Conservation (phyloP, 768 basidiomycete genomes). For the Suillus cothurnatus region DNA sequence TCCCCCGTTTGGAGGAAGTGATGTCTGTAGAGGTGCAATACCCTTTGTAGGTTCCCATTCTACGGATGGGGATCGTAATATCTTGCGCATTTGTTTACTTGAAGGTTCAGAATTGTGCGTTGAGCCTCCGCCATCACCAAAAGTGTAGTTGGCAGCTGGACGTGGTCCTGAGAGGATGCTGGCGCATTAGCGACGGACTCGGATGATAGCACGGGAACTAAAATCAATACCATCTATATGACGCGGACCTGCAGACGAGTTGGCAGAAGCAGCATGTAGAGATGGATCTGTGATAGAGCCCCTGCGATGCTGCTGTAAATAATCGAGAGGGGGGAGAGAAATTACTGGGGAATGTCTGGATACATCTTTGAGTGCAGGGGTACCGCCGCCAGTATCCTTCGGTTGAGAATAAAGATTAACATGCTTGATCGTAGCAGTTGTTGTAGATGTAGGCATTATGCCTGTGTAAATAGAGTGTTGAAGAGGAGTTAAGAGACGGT, state of each 20-base stretch:
- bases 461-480: constrained; percentile 12
- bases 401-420: constrained; percentile 10
- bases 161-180: constrained; percentile 49
- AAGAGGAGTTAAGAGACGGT: constrained; percentile 7
- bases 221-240: constrained; percentile 24
- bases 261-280: constrained; percentile 58
- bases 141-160: constrained; percentile 68
- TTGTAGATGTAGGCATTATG: constrained; percentile 15
- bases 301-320: constrained; percentile 77
- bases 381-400: constrained; percentile 20
- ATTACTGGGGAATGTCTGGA: constrained; percentile 54
- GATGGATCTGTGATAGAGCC: constrained; percentile 86
- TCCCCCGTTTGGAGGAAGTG: constrained; percentile 21
- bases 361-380: constrained; percentile 31
- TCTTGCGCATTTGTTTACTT: constrained; percentile 49
- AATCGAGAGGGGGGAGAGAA: constrained; percentile 75
- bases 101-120: constrained; percentile 43
- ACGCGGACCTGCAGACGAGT: constrained; percentile 20
- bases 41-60: constrained; percentile 37
- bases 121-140: constrained; percentile 50
- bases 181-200: constrained; percentile 29
- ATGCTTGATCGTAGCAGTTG: constrained; percentile 15
- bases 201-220: constrained; percentile 13
- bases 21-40: constrained; percentile 24
- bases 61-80: constrained; percentile 59